phyloP scores from a whole-genome alignment of 257 asterid genomes.

The Scutellaria galericulata region DNA sequence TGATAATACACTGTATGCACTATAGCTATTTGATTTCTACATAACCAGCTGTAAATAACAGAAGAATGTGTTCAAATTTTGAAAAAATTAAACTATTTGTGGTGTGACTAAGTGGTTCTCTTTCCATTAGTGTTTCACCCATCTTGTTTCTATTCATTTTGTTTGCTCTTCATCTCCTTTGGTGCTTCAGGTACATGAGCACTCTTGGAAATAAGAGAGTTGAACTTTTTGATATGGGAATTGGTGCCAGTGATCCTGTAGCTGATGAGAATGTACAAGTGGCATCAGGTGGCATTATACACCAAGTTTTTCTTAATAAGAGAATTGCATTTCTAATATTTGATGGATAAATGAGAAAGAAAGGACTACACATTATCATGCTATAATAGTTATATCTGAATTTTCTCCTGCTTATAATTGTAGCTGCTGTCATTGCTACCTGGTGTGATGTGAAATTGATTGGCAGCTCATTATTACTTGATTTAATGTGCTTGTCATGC shows the following conservation, averaged over 20 bases:
- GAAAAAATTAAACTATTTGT: neutral
- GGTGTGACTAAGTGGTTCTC: conserved; percentile 1
- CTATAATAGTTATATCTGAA: conserved; percentile 19
- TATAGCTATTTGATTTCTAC: conserved; percentile 1
- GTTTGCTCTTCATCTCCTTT: conserved; percentile 19
- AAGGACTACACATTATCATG: conserved; percentile 5
- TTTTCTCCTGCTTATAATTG: conserved; percentile 2
- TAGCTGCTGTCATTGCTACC: conserved; percentile 19
- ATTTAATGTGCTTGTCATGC: conserved; percentile 29
- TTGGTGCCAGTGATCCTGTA: conserved; percentile 77
- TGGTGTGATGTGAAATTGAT: neutral
- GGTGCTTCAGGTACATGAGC: conserved; percentile 80
- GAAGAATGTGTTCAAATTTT: conserved; percentile 6
- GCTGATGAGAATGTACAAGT: conserved; percentile 86
- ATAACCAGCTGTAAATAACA: neutral
- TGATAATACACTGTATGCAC: conserved; percentile 2
- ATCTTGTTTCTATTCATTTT: conserved; percentile 11
- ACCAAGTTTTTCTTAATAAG: conserved; percentile 5
- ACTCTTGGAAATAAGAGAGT: conserved; percentile 93
- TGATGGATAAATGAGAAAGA: conserved; percentile 24
- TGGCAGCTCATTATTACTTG: conserved; percentile 15
- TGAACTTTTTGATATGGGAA: conserved; percentile 93
- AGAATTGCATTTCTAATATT: conserved; percentile 22
- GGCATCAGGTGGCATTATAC: conserved; percentile 76
- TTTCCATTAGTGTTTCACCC: neutral